Evolutionary conservation across 1,284 basidiomycete genomes (phyloP).

Genomic region (Ceratobasidium sp.): DNA sequence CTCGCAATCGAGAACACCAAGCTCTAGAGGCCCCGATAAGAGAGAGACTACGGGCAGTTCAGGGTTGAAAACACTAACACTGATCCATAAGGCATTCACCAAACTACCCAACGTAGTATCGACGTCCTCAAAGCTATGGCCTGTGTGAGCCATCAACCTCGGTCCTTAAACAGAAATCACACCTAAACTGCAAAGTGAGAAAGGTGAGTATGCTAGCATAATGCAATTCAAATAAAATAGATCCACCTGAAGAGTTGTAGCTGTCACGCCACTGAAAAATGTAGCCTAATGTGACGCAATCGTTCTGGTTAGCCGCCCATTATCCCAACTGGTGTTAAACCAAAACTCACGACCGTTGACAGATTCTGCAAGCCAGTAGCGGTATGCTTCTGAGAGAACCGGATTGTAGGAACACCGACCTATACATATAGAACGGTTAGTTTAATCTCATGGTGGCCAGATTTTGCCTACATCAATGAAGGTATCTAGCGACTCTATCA

Average conservation of each 20-base stretch:
- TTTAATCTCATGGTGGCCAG: background rate
- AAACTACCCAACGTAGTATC: constrained; percentile 41
- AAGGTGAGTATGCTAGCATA: background rate
- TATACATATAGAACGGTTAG: background rate
- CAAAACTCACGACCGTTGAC: constrained; percentile 59
- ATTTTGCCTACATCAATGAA: constrained; percentile 73
- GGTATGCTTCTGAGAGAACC: constrained; percentile 74
- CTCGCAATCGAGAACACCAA: constrained; percentile 78
- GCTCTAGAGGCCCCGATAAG: constrained; percentile 5
- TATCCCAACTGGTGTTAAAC: background rate
- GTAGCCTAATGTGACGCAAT: constrained; percentile 55
- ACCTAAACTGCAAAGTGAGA: background rate
- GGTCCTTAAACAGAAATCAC: background rate
- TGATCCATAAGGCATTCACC: constrained; percentile 79
- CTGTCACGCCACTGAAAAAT: constrained; percentile 79
- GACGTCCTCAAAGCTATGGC: background rate
- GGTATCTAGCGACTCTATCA: constrained; percentile 66
- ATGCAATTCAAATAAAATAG: background rate
- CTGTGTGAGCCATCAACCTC: background rate
- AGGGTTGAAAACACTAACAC: constrained; percentile 42
- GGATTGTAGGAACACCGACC: constrained; percentile 73
- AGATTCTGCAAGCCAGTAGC: constrained; percentile 72
- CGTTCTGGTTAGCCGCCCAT: background rate
- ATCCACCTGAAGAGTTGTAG: constrained; percentile 42
- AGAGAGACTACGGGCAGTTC: background rate